Evolutionary conservation across 495 filamentous ascomycete species (phyloP).

Genomic region (Neurospora sp.): DNA sequence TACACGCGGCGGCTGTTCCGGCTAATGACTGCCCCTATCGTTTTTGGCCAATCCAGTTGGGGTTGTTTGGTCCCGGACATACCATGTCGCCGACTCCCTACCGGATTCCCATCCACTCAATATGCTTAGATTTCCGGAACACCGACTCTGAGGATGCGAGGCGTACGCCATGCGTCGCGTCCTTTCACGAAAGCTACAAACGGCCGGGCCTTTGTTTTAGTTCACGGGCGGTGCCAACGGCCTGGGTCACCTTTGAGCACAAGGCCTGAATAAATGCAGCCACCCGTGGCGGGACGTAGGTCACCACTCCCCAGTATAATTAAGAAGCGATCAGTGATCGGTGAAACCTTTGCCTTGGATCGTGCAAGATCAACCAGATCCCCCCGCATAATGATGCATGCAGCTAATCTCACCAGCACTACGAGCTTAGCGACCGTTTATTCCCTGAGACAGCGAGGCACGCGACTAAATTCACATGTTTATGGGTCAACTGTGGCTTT

Average conservation of each 20-base stretch:
- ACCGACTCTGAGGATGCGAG: not conserved
- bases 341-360: conserved; percentile 1
- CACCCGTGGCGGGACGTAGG: conserved; percentile 7
- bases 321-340: conserved; percentile 8
- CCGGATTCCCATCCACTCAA: not conserved
- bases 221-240: not conserved
- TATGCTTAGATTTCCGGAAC: not conserved
- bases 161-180: conserved; percentile 7
- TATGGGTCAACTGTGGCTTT: not conserved
- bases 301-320: conserved; percentile 2
- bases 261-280: conserved; percentile 5
- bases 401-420: not conserved
- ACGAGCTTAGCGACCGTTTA: conserved; percentile 2
- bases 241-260: not conserved
- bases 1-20: not conserved
- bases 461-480: not conserved
- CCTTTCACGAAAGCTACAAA: not conserved
- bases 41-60: not conserved
- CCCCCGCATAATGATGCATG: not conserved
- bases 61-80: not conserved
- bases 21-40: not conserved
- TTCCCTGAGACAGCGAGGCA: conserved; percentile 4
- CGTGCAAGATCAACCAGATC: conserved; percentile 3
- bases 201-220: not conserved
- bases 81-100: not conserved